Conservation (phyloP, 2,329 filamentous ascomycete genomes). For the Neurospora crassa region DNA sequence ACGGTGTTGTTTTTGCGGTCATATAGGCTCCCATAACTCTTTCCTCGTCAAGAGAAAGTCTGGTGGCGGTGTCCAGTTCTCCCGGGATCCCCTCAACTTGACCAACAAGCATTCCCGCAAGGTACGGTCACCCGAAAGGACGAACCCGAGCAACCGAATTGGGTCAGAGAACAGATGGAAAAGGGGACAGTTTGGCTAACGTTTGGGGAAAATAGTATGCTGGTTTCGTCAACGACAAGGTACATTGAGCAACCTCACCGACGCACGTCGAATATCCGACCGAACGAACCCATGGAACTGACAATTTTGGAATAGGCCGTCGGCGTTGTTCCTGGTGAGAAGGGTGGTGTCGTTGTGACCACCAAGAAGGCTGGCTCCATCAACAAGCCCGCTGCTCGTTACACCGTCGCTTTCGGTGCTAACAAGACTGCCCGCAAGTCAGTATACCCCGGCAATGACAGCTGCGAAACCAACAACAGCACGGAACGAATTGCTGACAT, state of each 20-base stretch:
- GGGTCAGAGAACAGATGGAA: not conserved
- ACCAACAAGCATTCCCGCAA: constrained; percentile 86
- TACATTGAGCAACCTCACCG: constrained; percentile 32
- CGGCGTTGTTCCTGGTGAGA: constrained; percentile 64
- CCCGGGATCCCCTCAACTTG: constrained; percentile 88
- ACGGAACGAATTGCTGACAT: constrained; percentile 6
- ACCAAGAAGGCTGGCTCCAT: constrained; percentile 71
- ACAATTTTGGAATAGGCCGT: constrained; percentile 54
- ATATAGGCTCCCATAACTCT: constrained; percentile 72
- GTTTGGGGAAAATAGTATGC: constrained; percentile 52
- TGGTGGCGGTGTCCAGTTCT: constrained; percentile 71
- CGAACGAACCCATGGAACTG: constrained; percentile 14
- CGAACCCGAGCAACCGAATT: not conserved
- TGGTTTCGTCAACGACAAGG: constrained; percentile 90
- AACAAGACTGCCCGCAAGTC: constrained; percentile 71
- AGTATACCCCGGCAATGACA: constrained; percentile 27
- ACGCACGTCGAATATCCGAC: constrained; percentile 1
- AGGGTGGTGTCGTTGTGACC: constrained; percentile 70
- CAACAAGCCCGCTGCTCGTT: constrained; percentile 62
- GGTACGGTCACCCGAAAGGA: constrained; percentile 37
- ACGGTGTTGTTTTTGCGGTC: constrained; percentile 12
- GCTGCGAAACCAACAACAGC: not conserved
- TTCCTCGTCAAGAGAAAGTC: constrained; percentile 78
- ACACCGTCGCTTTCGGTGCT: constrained; percentile 59
- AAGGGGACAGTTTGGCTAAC: constrained; percentile 26